Conservation (phyloP, 306 rosid genomes). For the Gynostemma pentaphyllum region DNA sequence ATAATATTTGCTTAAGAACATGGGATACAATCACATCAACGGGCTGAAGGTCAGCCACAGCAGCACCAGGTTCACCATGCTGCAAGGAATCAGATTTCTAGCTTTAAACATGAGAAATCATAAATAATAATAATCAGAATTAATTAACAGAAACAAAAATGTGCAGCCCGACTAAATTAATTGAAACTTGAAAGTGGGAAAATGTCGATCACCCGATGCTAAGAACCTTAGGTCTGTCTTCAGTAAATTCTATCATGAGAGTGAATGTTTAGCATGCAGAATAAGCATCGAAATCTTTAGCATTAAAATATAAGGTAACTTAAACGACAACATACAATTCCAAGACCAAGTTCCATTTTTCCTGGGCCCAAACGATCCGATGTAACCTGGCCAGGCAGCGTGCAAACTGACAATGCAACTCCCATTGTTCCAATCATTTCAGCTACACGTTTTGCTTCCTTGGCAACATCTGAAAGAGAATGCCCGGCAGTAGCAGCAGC, state of each 20-base stretch:
- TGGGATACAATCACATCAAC: slow-evolving; percentile 81
- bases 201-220: neutral
- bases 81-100: slow-evolving; percentile 18
- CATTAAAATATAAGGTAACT: neutral
- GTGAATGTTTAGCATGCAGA: neutral
- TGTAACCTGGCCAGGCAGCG: slow-evolving; percentile 76
- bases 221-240: neutral
- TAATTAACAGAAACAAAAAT: neutral
- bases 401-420: slow-evolving; percentile 77
- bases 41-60: slow-evolving; percentile 70
- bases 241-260: neutral
- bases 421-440: slow-evolving; percentile 97
- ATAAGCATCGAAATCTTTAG: neutral
- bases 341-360: slow-evolving; percentile 94
- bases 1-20: slow-evolving; percentile 71
- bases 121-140: neutral
- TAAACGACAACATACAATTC: slow-evolving; percentile 56
- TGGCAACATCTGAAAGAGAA: slow-evolving; percentile 63
- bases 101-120: slow-evolving; percentile 8
- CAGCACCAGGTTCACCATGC: slow-evolving; percentile 98
- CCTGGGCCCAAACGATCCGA: slow-evolving; percentile 86
- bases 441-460: slow-evolving; percentile 75
- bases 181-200: neutral
- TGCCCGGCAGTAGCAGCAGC: slow-evolving; percentile 93
- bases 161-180: neutral